Evolutionary conservation across 805 yeast species (phyloP).

Genomic region (Monosporozyma siamensis): DNA sequence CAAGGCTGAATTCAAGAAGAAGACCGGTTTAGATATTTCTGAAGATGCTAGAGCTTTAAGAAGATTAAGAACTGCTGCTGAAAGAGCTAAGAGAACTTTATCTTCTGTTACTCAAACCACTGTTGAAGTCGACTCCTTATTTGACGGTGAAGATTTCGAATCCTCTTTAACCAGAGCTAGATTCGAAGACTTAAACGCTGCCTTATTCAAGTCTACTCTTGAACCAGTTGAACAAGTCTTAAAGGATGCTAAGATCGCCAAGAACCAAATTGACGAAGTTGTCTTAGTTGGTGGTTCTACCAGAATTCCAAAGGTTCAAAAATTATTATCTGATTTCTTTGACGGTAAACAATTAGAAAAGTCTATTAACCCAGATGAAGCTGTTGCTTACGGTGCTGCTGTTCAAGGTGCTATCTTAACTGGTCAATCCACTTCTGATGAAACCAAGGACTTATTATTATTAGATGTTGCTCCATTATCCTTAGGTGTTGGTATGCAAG

Average conservation of each 20-base stretch:
- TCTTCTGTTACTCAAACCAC: constrained; percentile 95
- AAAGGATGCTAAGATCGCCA: constrained; percentile 83
- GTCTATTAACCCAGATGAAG: constrained; percentile 97
- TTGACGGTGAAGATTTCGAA: constrained; percentile 93
- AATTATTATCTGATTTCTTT: constrained; percentile 91
- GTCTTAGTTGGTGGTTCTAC: constrained; percentile 97
- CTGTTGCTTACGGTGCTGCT: constrained; percentile 99
- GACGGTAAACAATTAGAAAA: constrained; percentile 96
- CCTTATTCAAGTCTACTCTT: constrained; percentile 83
- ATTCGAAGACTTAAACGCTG: constrained; percentile 93
- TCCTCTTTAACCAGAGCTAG: constrained; percentile 95
- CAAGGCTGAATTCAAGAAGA: constrained; percentile 88
- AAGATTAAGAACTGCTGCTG: constrained; percentile 96
- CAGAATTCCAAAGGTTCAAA: constrained; percentile 95
- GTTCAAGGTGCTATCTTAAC: constrained; percentile 95
- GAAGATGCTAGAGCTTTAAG: constrained; percentile 90
- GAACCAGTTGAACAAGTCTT: constrained; percentile 95
- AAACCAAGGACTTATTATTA: constrained; percentile 89
- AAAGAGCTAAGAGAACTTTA: constrained; percentile 96
- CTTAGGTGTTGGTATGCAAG: constrained; percentile 99
- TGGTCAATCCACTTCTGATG: constrained; percentile 90
- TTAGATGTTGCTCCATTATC: constrained; percentile 98
- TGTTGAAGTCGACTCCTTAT: constrained; percentile 88
- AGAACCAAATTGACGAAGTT: constrained; percentile 83
- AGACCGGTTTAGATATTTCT: constrained; percentile 86